Base-by-base conservation (phyloP, 2,329 filamentous ascomycete genomes). In the Aspergillus nomiae region DNA sequence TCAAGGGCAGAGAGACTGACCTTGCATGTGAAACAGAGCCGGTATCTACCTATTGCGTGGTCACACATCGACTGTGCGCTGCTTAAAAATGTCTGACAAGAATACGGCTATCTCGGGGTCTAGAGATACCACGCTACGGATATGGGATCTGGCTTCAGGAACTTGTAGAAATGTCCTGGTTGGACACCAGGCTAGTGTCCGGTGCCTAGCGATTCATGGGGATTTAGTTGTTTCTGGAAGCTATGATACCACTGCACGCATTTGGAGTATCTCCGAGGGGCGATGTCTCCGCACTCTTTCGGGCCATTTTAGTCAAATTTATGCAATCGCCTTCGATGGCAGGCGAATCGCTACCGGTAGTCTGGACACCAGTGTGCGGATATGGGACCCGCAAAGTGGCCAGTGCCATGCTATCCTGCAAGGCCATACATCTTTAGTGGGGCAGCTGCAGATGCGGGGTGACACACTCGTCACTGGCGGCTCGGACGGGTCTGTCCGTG, bases 251-350 rank as follows among this genome's bases (percentile, higher is more conserved):
- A 97, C 92, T 26, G 95, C 95, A 26, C 90, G 93, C 71, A 94
- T 99, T 62, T 99, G 95, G 95, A 97, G 92, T 77, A 98, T 99
- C 58, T 96, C 92, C 2, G 92, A 97, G 79, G 95, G 95, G 34
- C 89, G 92, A 66, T 99, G 95, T 77, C 82, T 98, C 60, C 90
- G 94, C 69, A 97, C 93, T 0, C 84, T 99, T 45, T 89, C 90
- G 51, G 95, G 95, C 0, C 95, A 99, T 78, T 99, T 97, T 80
- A 98, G 94, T 75, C 95, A 99, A 76, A 99, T 99, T 63, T 99
- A 99, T 76, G 95, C 95, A 24, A 96, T 99, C 75, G 95, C 95
- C 1, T 99, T 98, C 78, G 95, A 99, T 75, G 95, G 95, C 45
- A 89, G 90, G 69, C 87, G 94, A 67, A 94, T 99, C 62, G 94